Base-by-base conservation (phyloP, 2,329 filamentous ascomycete species). In the Lasiodiplodia gonubiensis region DNA sequence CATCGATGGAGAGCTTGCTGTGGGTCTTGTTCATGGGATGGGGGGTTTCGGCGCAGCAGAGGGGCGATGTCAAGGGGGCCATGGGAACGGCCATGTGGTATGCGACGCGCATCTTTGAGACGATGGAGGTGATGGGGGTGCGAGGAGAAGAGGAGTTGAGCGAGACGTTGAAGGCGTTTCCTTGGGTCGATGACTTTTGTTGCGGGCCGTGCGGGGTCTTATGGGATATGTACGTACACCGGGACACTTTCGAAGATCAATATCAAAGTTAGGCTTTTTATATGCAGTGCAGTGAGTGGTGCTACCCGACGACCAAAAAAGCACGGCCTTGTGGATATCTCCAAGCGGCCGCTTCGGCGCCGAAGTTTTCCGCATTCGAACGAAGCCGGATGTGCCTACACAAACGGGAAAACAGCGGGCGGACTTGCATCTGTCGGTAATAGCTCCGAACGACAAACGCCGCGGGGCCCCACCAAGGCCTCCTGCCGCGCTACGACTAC, bases 1-100 rank as follows among this genome's bases (percentile, higher is more conserved):
- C 37, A 21, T 12, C 37, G 14, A 4, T 30, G 55, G 37, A 42
- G 12, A 33, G 21, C 25, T 12, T 60, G 55, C 37, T 48, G 3
- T 60, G 55, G 55, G 42, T 48, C 11, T n/a, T 60, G 55, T 42
- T 42, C 16, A 37, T 60, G 37, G 55, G 55, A 18, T 60, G 55
- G 55, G 25, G 35, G 2, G 37, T 37, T 6, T 21, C 37, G 37
- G 30, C 37, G 55, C 37, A 60, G 37, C 37, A 27, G 21, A 18
- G 12, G 23, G 37, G 55, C 14, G 55, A 39, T 14, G 30, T 30
- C 11, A 35, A 35, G 33, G 53, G 53, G 3, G 53, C 53, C 3
- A 55, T 55, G 18, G 11, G 21, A 14, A 23, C 4, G 37, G 55
- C 37, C 21, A 46, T 46, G 37, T 30, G 55, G 55, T 27, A 46